phyloP scores from a whole-genome alignment of 2,329 filamentous ascomycete genomes.

The Penicillium sp. region DNA sequence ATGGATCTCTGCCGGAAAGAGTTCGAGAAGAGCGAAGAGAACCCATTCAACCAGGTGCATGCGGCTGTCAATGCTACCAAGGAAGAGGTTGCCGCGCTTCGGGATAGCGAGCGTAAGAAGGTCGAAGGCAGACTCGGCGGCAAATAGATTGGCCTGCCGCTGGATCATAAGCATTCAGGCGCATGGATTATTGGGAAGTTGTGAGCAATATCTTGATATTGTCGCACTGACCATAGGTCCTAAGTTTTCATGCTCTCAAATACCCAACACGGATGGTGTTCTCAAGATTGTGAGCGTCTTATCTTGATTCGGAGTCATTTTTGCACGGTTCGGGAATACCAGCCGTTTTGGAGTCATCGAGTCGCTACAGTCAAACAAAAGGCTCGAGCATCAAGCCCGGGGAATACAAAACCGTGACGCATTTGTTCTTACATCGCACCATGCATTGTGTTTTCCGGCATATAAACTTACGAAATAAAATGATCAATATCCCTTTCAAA shows the following conservation, averaged over 20 bases:
- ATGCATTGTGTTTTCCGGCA: constrained; percentile 5
- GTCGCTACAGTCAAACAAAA: not conserved
- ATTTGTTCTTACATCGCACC: not conserved
- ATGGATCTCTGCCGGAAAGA: constrained; percentile 83
- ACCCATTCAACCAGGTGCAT: constrained; percentile 86
- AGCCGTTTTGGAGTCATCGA: not conserved
- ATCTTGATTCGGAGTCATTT: not conserved
- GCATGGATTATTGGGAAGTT: not conserved
- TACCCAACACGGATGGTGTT: not conserved
- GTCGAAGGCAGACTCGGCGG: constrained; percentile 65
- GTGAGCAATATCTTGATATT: constrained; percentile 18
- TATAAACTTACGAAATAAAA: constrained; percentile 24
- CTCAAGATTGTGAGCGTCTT: not conserved
- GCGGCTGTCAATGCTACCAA: constrained; percentile 73
- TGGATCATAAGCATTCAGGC: not conserved
- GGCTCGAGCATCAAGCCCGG: not conserved
- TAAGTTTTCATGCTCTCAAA: not conserved
- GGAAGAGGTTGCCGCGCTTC: constrained; percentile 70
- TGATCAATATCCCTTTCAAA: constrained; percentile 12
- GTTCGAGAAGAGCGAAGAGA: constrained; percentile 91
- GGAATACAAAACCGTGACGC: not conserved
- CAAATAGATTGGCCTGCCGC: constrained; percentile 17
- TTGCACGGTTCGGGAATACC: not conserved
- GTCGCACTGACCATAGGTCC: not conserved
- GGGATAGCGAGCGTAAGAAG: constrained; percentile 66